A percentile compares a stretch with the other conserved stretches of the same genome.
Conservation (phyloP, 148 eudicot species). For the Camellia japonica region DNA sequence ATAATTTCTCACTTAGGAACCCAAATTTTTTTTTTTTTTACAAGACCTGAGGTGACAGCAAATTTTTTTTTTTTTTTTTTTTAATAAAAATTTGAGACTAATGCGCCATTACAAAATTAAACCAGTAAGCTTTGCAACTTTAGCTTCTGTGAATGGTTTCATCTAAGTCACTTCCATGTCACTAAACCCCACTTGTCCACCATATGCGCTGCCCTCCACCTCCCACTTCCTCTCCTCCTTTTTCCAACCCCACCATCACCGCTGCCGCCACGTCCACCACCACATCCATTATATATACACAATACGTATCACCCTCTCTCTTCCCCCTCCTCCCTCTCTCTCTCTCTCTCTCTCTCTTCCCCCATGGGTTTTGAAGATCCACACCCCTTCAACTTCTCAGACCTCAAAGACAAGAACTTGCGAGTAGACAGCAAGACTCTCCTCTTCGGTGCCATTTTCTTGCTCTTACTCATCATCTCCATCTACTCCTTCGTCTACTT, state of each 20-base stretch:
- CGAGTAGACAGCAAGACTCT: slow-evolving; percentile 17
- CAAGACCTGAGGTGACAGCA: background rate
- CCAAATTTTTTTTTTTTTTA: too few species aligned
- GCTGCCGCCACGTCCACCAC: background rate
- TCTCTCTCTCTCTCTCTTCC: too few species aligned
- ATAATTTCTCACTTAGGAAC: too few species aligned
- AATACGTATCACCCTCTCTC: background rate
- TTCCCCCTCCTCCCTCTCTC: too few species aligned
- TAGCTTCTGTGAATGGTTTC: background rate
- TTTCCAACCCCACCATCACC: background rate
- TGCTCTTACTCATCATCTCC: slow-evolving; percentile 4
- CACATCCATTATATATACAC: background rate
- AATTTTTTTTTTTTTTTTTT: background rate
- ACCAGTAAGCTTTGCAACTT: background rate
- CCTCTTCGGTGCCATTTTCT: slow-evolving; percentile 10
- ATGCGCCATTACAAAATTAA: background rate
- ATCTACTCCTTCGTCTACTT: slow-evolving; percentile 4
- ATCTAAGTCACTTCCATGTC: background rate
- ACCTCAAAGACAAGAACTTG: slow-evolving; percentile 12
- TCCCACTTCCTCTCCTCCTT: background rate
- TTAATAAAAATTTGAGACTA: background rate
- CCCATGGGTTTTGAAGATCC: slow-evolving; percentile 16
- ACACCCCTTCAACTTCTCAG: slow-evolving; percentile 18
- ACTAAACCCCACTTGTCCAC: background rate
- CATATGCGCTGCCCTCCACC: background rate